Conservation (phyloP, 148 eudicot genomes). For the Silene uniflora region DNA sequence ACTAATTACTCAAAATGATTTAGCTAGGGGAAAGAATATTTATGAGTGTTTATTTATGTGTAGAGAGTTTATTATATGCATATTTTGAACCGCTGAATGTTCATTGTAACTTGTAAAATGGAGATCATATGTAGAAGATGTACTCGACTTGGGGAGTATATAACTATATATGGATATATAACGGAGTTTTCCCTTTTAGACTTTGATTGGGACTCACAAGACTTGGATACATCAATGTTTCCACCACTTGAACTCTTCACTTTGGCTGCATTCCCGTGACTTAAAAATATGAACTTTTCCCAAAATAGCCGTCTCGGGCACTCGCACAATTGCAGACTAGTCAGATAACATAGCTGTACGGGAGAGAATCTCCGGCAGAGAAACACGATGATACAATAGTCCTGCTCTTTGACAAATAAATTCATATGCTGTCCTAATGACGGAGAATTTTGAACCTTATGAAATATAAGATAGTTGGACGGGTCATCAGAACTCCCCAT, state of each 20-base stretch:
- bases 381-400: neutral
- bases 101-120: neutral
- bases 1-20: no score
- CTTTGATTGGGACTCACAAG: neutral
- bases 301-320: no score
- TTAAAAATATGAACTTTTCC: no score
- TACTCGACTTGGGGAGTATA: conserved; percentile 5
- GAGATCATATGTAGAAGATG: neutral
- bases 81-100: neutral
- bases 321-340: no score
- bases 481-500: no score
- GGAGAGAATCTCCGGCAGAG: neutral
- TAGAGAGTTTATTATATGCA: no score
- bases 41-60: no score
- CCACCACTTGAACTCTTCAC: neutral
- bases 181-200: neutral
- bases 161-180: neutral
- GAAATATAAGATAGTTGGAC: neutral
- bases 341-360: no score
- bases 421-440: neutral
- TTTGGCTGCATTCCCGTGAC: no score
- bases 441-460: neutral
- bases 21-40: no score
- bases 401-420: neutral
- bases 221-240: neutral